These are phyloP conservation scores for Alnus glutinosa DNA, from an alignment of 306 rosid genomes.

Conservation along the genomic window DNA sequence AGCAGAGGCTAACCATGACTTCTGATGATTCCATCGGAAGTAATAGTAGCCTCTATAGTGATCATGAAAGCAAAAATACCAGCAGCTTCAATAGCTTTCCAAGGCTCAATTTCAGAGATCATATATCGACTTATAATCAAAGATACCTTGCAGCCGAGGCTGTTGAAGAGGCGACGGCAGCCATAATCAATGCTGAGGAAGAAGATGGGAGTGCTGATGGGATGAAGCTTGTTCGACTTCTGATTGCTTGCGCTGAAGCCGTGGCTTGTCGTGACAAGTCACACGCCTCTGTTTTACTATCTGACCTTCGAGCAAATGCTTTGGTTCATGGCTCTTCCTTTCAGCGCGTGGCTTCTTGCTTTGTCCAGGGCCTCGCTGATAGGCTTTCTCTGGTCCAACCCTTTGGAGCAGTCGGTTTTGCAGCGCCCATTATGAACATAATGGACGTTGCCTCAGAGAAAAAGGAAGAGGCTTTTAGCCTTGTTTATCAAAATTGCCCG, in stretches of 20 bases:
- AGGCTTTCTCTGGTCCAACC: slow-evolving; percentile 62
- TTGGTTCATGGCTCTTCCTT: slow-evolving; percentile 79
- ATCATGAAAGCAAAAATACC: neutral
- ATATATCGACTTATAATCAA: slow-evolving; percentile 60
- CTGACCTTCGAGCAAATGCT: slow-evolving; percentile 64
- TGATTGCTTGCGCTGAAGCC: slow-evolving; percentile 86
- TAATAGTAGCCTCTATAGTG: slow-evolving; percentile 2
- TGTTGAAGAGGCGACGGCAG: slow-evolving; percentile 59
- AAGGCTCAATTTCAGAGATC: slow-evolving; percentile 58
- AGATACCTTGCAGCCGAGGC: slow-evolving; percentile 68
- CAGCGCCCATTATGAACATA: slow-evolving; percentile 38
- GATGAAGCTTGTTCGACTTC: slow-evolving; percentile 85
- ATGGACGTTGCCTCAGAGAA: slow-evolving; percentile 58
- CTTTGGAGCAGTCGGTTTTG: slow-evolving; percentile 40
- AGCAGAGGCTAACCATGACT: slow-evolving; percentile 34
- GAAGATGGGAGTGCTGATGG: slow-evolving; percentile 67
- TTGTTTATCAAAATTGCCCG: slow-evolving; percentile 75
- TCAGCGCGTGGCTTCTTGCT: slow-evolving; percentile 89
- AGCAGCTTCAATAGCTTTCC: slow-evolving; percentile 40
- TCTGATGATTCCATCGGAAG: slow-evolving; percentile 26
- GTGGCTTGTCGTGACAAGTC: slow-evolving; percentile 85
- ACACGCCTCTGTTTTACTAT: slow-evolving; percentile 60
- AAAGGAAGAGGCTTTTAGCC: slow-evolving; percentile 67
- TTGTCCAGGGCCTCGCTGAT: slow-evolving; percentile 68
- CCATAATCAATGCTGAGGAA: slow-evolving; percentile 32